phyloP scores from a whole-genome alignment of 805 yeast genomes.

The Candida nemodendra region DNA sequence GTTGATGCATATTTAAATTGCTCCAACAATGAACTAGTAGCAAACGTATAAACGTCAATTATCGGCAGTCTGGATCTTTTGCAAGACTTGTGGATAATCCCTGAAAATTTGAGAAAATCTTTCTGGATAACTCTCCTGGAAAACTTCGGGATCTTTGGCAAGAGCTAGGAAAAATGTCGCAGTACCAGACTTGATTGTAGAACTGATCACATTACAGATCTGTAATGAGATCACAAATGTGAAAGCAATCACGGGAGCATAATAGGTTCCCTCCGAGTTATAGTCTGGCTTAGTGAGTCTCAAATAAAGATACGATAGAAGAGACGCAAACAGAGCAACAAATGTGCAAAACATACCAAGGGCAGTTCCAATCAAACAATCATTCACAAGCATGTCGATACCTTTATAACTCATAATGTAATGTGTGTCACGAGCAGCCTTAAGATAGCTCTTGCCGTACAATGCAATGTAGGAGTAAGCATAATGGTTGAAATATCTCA shows the following conservation, averaged over 20 bases:
- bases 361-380: slow-evolving; percentile 77
- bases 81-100: slow-evolving; percentile 46
- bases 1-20: no score
- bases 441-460: slow-evolving; percentile 77
- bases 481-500: slow-evolving; percentile 81
- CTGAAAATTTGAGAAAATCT: slow-evolving; percentile 45
- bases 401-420: slow-evolving; percentile 75
- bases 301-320: slow-evolving; percentile 57
- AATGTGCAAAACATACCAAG: slow-evolving; percentile 69
- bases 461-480: slow-evolving; percentile 86
- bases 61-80: slow-evolving; percentile 37
- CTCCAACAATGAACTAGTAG: no score
- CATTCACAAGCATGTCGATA: slow-evolving; percentile 80
- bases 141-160: slow-evolving; percentile 80
- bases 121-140: slow-evolving; percentile 68
- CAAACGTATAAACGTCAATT: no score
- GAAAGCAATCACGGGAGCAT: slow-evolving; percentile 28
- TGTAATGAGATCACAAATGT: slow-evolving; percentile 67
- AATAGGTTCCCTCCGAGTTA: slow-evolving; percentile 48
- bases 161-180: slow-evolving; percentile 79
- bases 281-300: slow-evolving; percentile 61
- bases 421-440: slow-evolving; percentile 79
- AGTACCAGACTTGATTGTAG: slow-evolving; percentile 73
- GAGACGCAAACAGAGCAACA: slow-evolving; percentile 46
- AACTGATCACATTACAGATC: slow-evolving; percentile 65